Evolutionary conservation across 805 yeast genomes (phyloP).

Genomic region (Candida insectorum): DNA sequence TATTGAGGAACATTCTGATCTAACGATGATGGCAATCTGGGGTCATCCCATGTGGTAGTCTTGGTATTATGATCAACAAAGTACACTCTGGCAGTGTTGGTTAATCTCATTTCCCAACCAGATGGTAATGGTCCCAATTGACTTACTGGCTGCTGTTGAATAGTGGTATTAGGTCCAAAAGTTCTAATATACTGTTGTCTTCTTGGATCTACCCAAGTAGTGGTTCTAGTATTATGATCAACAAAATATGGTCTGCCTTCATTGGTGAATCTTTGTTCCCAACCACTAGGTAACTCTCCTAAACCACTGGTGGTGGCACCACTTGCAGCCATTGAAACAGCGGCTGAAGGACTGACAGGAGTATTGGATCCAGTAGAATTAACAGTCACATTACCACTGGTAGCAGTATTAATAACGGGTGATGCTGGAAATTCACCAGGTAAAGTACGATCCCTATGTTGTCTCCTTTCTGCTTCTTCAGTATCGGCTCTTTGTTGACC

Average conservation of each 20-base stretch:
- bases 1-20: slow-evolving; percentile 99
- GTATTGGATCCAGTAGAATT: slow-evolving; percentile 42
- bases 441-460: slow-evolving; percentile 84
- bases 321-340: slow-evolving; percentile 65
- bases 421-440: slow-evolving; percentile 65
- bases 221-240: slow-evolving; percentile 98
- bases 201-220: slow-evolving; percentile 99
- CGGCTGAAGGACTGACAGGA: slow-evolving; percentile 64
- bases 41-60: slow-evolving; percentile 99
- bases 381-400: slow-evolving; percentile 46
- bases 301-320: slow-evolving; percentile 94
- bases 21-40: slow-evolving; percentile 92
- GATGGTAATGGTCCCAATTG: slow-evolving; percentile 97
- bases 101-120: slow-evolving; percentile 99
- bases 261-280: slow-evolving; percentile 98
- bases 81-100: slow-evolving; percentile 97
- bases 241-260: slow-evolving; percentile 98
- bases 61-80: slow-evolving; percentile 99
- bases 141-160: slow-evolving; percentile 96
- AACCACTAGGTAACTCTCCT: slow-evolving; percentile 96
- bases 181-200: slow-evolving; percentile 97
- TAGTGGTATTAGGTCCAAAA: slow-evolving; percentile 85
- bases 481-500: slow-evolving; percentile 61
- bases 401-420: slow-evolving; percentile 29
- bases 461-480: slow-evolving; percentile 86